Percentiles rank a stretch among this genome's conserved stretches.
Conservation (phyloP, 768 basidiomycete genomes). For the Kockovaella imperatae region DNA sequence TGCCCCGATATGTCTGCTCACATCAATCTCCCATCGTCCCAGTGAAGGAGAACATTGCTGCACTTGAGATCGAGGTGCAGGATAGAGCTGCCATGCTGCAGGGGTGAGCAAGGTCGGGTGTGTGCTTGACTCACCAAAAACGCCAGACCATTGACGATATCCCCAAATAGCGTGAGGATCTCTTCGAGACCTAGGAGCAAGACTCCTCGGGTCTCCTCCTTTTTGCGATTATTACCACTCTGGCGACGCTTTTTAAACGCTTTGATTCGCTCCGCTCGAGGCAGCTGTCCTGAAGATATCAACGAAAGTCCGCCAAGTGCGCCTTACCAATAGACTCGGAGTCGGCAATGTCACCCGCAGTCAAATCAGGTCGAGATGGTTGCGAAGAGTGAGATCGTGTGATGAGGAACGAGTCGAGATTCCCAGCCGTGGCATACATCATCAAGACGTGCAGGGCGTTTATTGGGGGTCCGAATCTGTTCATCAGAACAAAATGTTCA, state of each 20-base stretch:
- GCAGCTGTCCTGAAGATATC: conserved; percentile 21
- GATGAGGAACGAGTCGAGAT: conserved; percentile 42
- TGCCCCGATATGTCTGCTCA: conserved; percentile 42
- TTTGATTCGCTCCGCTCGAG: conserved; percentile 30
- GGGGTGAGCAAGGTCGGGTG: no score
- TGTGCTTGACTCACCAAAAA: conserved; percentile 59
- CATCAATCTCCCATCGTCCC: conserved; percentile 80
- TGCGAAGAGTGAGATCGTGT: conserved; percentile 29
- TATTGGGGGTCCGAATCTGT: conserved; percentile 72
- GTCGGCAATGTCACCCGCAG: conserved; percentile 27
- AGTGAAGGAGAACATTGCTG: conserved; percentile 83
- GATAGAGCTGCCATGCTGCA: conserved; percentile 52
- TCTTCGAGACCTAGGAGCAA: conserved; percentile 81
- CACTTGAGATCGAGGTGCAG: conserved; percentile 90
- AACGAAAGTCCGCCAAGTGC: no score
- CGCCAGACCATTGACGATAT: conserved; percentile 75
- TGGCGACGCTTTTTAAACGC: conserved; percentile 32
- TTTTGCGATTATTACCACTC: conserved; percentile 11
- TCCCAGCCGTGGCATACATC: conserved; percentile 46
- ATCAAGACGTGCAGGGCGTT: conserved; percentile 64
- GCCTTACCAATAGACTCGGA: conserved; percentile 22
- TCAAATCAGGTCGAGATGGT: conserved; percentile 13
- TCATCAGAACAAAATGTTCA: background rate
- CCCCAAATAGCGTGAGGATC: conserved; percentile 67
- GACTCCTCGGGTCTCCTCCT: conserved; percentile 51